A percentile compares a stretch with the other conserved stretches of the same genome.
phyloP scores from a whole-genome alignment of 352 stramenopile genomes.

The Phytophthora ramorum region DNA sequence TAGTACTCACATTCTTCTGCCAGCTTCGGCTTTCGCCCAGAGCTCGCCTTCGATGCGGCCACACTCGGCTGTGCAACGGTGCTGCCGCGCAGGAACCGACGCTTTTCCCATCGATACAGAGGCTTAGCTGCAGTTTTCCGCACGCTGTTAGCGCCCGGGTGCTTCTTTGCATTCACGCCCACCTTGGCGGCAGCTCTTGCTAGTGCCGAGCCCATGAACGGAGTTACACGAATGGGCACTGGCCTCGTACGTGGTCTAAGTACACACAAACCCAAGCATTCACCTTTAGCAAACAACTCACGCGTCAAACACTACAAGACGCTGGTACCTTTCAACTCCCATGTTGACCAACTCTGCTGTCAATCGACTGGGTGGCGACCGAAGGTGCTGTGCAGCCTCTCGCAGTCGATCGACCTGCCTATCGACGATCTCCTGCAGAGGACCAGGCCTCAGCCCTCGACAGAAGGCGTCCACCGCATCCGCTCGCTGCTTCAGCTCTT shows the following conservation, averaged over 20 bases:
- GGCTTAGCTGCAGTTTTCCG: slow-evolving; percentile 44
- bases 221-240: slow-evolving; percentile 31
- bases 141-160: slow-evolving; percentile 37
- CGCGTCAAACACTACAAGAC: background rate
- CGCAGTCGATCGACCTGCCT: slow-evolving; percentile 54
- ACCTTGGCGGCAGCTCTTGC: slow-evolving; percentile 30
- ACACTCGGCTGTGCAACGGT: slow-evolving; percentile 25
- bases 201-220: slow-evolving; percentile 42
- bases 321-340: slow-evolving; percentile 17
- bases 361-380: slow-evolving; percentile 22
- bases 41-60: slow-evolving; percentile 14
- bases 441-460: slow-evolving; percentile 45
- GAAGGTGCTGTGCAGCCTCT: slow-evolving; percentile 40
- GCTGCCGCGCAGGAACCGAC: slow-evolving; percentile 30
- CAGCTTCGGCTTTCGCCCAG: slow-evolving; percentile 13
- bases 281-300: background rate
- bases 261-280: background rate
- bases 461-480: slow-evolving; percentile 55
- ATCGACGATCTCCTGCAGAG: slow-evolving; percentile 53
- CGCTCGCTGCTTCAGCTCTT: slow-evolving; percentile 44
- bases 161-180: slow-evolving; percentile 40
- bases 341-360: slow-evolving; percentile 21
- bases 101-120: slow-evolving; percentile 67
- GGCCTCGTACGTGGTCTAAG: slow-evolving; percentile 28
- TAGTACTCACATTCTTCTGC: slow-evolving; percentile 29